Evolutionary conservation across 805 yeast species (phyloP).

Genomic region (Ogataea nonfermentans): DNA sequence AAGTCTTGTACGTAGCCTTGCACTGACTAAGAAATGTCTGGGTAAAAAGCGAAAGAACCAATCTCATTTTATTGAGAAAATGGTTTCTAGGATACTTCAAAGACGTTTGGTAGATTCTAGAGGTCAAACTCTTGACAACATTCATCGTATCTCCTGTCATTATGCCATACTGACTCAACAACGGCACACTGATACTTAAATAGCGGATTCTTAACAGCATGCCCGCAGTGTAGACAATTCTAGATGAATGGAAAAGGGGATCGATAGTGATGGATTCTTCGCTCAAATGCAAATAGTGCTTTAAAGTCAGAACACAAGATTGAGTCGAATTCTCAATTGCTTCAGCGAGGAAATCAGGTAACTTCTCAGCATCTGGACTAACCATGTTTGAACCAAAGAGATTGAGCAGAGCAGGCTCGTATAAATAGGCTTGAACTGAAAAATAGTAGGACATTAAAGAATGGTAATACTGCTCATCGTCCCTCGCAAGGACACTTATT

Average conservation of each 20-base stretch:
- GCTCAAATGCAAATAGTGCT: constrained; percentile 44
- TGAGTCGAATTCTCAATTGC: constrained; percentile 51
- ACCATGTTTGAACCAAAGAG: constrained; percentile 15
- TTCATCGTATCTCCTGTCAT: constrained; percentile 45
- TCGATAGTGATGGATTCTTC: constrained; percentile 49
- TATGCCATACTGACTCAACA: constrained; percentile 40
- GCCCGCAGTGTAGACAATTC: constrained; percentile 65
- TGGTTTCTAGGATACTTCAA: constrained; percentile 44
- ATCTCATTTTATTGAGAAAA: constrained; percentile 50
- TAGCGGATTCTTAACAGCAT: constrained; percentile 57
- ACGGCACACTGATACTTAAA: constrained; percentile 52
- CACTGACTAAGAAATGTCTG: constrained; percentile 63
- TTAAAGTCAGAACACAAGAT: constrained; percentile 51
- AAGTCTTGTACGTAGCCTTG: constrained; percentile 21
- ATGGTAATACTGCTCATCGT: constrained; percentile 37
- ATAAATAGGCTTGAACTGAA: constrained; percentile 64
- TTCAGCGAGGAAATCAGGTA: constrained; percentile 34
- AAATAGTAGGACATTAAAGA: constrained; percentile 48
- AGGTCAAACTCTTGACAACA: constrained; percentile 26
- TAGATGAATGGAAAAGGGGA: constrained; percentile 56
- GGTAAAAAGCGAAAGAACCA: constrained; percentile 56
- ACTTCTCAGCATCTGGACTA: constrained; percentile 9
- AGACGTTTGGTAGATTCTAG: constrained; percentile 30
- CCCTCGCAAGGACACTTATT: constrained; percentile 31
- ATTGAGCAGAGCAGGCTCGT: constrained; percentile 46